These are phyloP conservation scores for Saturnispora saitoi DNA, from an alignment of 805 yeast species.

Conservation along the genomic window DNA sequence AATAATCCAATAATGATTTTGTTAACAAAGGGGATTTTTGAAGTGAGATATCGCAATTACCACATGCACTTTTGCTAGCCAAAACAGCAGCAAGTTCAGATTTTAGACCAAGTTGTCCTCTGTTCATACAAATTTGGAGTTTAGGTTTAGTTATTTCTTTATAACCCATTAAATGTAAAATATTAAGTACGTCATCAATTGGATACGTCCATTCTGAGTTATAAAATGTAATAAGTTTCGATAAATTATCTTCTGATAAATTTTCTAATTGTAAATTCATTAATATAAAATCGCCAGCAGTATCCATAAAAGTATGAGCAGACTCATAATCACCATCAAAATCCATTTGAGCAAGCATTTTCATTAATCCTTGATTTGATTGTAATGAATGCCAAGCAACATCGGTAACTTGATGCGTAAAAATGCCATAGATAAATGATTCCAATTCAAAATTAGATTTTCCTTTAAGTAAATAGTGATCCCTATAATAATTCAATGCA, in stretches of 20 bases:
- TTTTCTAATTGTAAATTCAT: conserved; percentile 32
- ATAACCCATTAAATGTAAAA: conserved; percentile 33
- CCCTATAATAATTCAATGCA: conserved; percentile 36
- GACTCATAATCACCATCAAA: conserved; percentile 39
- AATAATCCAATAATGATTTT: conserved; percentile 38
- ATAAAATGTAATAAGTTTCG: conserved; percentile 18
- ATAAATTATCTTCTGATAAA: conserved; percentile 10
- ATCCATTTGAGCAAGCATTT: conserved; percentile 42
- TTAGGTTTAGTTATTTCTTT: conserved; percentile 24
- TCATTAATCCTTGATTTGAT: conserved; percentile 46
- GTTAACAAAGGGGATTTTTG: conserved; percentile 36
- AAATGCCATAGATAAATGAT: conserved; percentile 50
- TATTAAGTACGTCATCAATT: conserved; percentile 32
- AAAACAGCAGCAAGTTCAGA: conserved; percentile 33
- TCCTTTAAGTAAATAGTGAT: conserved; percentile 19
- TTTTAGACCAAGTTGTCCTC: conserved; percentile 45
- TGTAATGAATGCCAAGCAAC: conserved; percentile 61
- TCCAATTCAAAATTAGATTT: conserved; percentile 27
- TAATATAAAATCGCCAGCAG: conserved; percentile 55
- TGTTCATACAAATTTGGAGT: conserved; percentile 40
- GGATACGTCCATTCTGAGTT: conserved; percentile 37
- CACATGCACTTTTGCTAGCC: conserved; percentile 8
- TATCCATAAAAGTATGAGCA: conserved; percentile 51
- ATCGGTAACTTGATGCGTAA: conserved; percentile 57
- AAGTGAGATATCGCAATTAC: conserved; percentile 10